These are phyloP conservation scores for Lomentospora prolificans DNA, from an alignment of 2,329 filamentous ascomycete species.

Conservation along the genomic window DNA sequence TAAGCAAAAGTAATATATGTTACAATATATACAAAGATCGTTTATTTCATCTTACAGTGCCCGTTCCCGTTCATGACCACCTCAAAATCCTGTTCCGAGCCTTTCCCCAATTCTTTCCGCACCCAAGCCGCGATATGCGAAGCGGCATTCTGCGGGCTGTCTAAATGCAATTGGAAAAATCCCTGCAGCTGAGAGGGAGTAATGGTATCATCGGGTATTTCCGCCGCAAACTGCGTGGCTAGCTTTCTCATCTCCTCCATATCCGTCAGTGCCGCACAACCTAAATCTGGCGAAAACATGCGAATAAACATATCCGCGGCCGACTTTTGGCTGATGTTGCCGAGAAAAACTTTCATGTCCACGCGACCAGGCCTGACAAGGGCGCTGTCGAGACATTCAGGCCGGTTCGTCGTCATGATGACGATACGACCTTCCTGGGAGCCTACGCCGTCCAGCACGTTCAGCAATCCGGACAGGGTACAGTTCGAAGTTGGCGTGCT, in stretches of 20 bases:
- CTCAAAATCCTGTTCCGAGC: slow-evolving; percentile 21
- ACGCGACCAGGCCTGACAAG: slow-evolving; percentile 53
- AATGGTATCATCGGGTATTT: slow-evolving; percentile 36
- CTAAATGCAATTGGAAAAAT: slow-evolving; percentile 33
- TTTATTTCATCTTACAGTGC: not conserved
- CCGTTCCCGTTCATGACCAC: slow-evolving; percentile 11
- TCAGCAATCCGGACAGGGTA: slow-evolving; percentile 69
- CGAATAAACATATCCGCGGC: slow-evolving; percentile 36
- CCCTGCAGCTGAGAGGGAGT: slow-evolving; percentile 41
- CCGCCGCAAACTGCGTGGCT: slow-evolving; percentile 41
- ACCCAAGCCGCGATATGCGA: slow-evolving; percentile 26
- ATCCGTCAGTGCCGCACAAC: slow-evolving; percentile 15
- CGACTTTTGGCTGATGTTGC: slow-evolving; percentile 32
- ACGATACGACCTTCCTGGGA: slow-evolving; percentile 52
- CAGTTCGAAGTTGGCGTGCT: slow-evolving; percentile 31
- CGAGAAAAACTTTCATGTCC: slow-evolving; percentile 51
- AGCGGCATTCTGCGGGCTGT: slow-evolving; percentile 27
- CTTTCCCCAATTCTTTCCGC: slow-evolving; percentile 20
- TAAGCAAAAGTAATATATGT: not conserved
- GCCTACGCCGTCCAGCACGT: slow-evolving; percentile 69
- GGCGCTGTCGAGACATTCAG: slow-evolving; percentile 51
- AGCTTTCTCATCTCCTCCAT: slow-evolving; percentile 26
- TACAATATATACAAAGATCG: not conserved
- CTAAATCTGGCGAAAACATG: slow-evolving; percentile 30
- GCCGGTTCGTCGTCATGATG: slow-evolving; percentile 55